A percentile compares a stretch with the other conserved stretches of the same genome.
phyloP scores from a whole-genome alignment of 768 basidiomycete species.

The Mycena haematopus region DNA sequence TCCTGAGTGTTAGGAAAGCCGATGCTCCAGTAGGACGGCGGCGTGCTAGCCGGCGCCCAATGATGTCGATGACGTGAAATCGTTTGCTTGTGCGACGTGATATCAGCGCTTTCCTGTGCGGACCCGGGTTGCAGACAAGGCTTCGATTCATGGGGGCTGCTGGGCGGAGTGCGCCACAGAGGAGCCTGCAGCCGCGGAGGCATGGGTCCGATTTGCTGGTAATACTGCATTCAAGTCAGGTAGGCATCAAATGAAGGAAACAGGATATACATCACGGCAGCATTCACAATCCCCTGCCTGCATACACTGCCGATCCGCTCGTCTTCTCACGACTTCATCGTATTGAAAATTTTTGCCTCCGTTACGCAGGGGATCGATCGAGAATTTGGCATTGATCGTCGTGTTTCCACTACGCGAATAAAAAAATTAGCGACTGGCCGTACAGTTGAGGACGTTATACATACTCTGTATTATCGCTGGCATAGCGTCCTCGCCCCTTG shows the following conservation, averaged over 20 bases:
- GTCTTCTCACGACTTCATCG: conserved; percentile 63
- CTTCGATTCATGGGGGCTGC: conserved; percentile 10
- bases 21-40: conserved; percentile 73
- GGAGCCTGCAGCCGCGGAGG: conserved; percentile 55
- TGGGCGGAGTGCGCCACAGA: conserved; percentile 55
- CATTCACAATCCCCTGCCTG: conserved; percentile 69
- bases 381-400: conserved; percentile 55
- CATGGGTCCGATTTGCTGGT: conserved; percentile 58
- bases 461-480: conserved; percentile 29
- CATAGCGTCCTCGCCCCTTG: conserved; percentile 49
- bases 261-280: conserved; percentile 57
- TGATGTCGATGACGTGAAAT: conserved; percentile 58
- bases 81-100: conserved; percentile 50
- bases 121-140: conserved; percentile 6
- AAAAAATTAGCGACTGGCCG: background rate
- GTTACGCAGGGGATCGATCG: conserved; percentile 58
- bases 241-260: background rate
- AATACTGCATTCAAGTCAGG: conserved; percentile 49
- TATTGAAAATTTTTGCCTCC: conserved; percentile 56
- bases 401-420: conserved; percentile 25
- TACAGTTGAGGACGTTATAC: background rate
- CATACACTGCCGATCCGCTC: conserved; percentile 55
- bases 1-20: conserved; percentile 74
- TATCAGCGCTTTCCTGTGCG: conserved; percentile 32
- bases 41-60: conserved; percentile 59